Evolutionary conservation across 768 basidiomycete species (phyloP).

Genomic region (Rhodotorula paludigena): DNA sequence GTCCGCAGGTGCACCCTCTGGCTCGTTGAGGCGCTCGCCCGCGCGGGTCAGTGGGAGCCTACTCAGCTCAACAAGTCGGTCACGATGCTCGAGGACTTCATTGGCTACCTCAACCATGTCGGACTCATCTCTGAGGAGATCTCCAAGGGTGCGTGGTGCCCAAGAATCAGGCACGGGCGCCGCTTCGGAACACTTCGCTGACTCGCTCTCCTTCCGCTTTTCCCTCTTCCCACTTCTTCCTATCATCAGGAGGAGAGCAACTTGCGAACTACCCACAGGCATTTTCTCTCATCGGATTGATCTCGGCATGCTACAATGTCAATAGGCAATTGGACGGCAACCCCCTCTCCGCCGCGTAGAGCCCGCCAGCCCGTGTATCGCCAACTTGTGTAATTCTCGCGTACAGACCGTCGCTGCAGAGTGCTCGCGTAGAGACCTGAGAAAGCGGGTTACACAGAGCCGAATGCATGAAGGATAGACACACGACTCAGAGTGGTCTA

Average conservation of each 20-base stretch:
- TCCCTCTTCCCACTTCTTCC: background rate
- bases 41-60: constrained; percentile 74
- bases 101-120: constrained; percentile 78
- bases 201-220: constrained; percentile 49
- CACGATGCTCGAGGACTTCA: constrained; percentile 70
- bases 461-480: too few relatives aligned
- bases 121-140: constrained; percentile 68
- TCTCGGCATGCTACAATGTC: constrained; percentile 12
- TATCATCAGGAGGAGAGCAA: constrained; percentile 37
- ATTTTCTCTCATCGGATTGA: constrained; percentile 22
- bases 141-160: constrained; percentile 54
- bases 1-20: constrained; percentile 57
- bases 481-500: too few relatives aligned
- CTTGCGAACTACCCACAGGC: constrained; percentile 40
- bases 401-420: too few relatives aligned
- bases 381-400: too few relatives aligned
- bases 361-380: too few relatives aligned
- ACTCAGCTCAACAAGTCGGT: constrained; percentile 63
- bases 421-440: too few relatives aligned
- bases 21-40: constrained; percentile 73
- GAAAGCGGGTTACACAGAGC: too few relatives aligned
- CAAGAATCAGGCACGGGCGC: constrained; percentile 61
- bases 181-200: background rate
- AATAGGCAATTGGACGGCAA: too few relatives aligned
- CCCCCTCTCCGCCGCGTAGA: too few relatives aligned